Conservation (phyloP, 169 alveolate genomes). For the Cryptosporidium viatorum region DNA sequence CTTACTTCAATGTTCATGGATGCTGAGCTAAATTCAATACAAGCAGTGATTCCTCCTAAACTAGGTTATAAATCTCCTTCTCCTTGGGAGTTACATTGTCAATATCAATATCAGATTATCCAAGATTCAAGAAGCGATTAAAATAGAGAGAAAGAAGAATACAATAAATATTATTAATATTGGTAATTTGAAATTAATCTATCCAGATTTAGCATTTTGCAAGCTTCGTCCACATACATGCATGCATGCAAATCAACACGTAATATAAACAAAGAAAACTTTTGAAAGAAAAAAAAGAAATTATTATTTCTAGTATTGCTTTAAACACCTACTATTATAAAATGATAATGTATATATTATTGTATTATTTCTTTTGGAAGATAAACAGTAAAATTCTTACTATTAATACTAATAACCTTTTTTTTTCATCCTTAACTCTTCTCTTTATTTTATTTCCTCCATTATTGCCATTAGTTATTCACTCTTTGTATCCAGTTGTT, state of each 20-base stretch:
- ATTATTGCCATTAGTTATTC: neutral
- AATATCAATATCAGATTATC: conserved; percentile 61
- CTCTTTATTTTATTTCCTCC: neutral
- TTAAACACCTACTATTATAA: neutral
- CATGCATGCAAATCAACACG: neutral
- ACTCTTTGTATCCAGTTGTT: conserved; percentile 68
- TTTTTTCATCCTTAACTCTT: neutral
- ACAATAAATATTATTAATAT: no score
- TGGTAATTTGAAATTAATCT: no score
- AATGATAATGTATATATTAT: neutral
- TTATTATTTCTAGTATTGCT: neutral
- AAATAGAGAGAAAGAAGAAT: neutral
- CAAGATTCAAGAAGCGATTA: conserved; percentile 22
- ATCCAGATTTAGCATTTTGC: neutral
- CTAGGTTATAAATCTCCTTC: conserved; percentile 1
- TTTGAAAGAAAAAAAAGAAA: neutral
- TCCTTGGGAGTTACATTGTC: conserved; percentile 72
- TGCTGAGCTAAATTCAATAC: conserved; percentile 42
- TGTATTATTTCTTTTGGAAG: neutral
- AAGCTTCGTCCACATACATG: neutral
- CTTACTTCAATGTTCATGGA: conserved; percentile 51
- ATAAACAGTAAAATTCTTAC: no score
- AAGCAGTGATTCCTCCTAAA: neutral
- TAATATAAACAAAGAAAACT: neutral
- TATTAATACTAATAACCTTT: neutral